Conservation (phyloP, 2,329 filamentous ascomycete species). For the Diaporthe nobilis region DNA sequence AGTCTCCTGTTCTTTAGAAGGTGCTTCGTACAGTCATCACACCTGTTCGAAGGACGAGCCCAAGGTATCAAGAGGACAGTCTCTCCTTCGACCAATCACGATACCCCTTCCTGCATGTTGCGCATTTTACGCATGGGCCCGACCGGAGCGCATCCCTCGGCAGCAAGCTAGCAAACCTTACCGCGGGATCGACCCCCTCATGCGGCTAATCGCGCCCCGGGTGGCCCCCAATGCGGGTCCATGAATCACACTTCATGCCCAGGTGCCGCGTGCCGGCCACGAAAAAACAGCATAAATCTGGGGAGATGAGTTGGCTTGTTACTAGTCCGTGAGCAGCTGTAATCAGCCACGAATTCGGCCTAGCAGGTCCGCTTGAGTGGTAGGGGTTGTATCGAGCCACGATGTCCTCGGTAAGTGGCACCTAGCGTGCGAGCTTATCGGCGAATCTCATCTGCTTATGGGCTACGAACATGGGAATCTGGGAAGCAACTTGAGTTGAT, state of each 20-base stretch:
- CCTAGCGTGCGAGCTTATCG: neutral
- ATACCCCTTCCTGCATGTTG: neutral
- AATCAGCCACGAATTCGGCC: neutral
- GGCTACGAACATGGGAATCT: neutral
- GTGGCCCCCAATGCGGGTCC: neutral
- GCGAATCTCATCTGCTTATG: no score
- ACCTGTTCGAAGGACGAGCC: neutral
- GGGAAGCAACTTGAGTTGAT: no score
- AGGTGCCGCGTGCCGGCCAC: neutral
- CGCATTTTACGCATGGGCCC: neutral
- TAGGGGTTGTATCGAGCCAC: neutral
- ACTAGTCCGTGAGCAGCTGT: neutral
- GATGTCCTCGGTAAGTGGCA: neutral
- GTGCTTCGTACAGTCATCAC: neutral
- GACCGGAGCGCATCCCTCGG: neutral
- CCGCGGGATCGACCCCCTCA: conserved; percentile 10
- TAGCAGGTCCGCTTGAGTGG: neutral
- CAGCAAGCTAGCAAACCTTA: conserved; percentile 15
- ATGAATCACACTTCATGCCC: neutral
- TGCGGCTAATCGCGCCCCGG: neutral
- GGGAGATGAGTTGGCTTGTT: conserved; percentile 4
- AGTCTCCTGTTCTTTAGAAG: neutral
- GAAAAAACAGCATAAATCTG: neutral
- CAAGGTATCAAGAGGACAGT: neutral
- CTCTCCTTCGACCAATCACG: neutral